These are phyloP conservation scores for Raffaelea arxii DNA, from an alignment of 2,329 filamentous ascomycete genomes.

Conservation along the genomic window DNA sequence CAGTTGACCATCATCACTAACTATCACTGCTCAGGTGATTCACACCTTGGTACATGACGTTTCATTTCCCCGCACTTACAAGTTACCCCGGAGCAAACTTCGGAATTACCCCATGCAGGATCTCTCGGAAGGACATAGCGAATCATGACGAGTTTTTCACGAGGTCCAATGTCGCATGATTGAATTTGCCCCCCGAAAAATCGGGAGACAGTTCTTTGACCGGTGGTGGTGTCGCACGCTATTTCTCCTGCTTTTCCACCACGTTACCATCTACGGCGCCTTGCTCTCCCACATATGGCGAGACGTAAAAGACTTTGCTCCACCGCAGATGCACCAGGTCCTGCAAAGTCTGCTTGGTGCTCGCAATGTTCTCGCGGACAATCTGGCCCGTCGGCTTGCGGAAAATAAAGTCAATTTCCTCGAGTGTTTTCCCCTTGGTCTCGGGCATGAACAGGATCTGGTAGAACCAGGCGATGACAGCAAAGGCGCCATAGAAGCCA, in stretches of 20 bases:
- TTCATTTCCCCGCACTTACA: no score
- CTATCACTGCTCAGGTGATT: no score
- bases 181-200: no score
- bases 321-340: background rate
- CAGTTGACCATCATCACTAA: no score
- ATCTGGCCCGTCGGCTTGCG: slow-evolving; percentile 52
- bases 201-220: no score
- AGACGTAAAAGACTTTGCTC: background rate
- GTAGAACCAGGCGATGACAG: slow-evolving; percentile 60
- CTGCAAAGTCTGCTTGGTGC: background rate
- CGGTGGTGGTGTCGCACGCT: no score
- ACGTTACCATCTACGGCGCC: background rate
- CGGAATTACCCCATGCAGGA: no score
- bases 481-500: slow-evolving; percentile 67
- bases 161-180: no score
- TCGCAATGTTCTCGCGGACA: slow-evolving; percentile 44
- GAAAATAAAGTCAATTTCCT: slow-evolving; percentile 60
- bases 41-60: no score
- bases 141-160: no score
- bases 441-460: slow-evolving; percentile 69
- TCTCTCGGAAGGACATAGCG: no score
- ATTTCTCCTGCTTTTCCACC: background rate
- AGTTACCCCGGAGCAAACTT: no score
- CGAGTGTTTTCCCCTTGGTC: slow-evolving; percentile 51
- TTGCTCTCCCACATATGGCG: background rate